These are phyloP conservation scores for Keithomyces neogunnii DNA, from an alignment of 2,329 filamentous ascomycete species.

Conservation along the genomic window DNA sequence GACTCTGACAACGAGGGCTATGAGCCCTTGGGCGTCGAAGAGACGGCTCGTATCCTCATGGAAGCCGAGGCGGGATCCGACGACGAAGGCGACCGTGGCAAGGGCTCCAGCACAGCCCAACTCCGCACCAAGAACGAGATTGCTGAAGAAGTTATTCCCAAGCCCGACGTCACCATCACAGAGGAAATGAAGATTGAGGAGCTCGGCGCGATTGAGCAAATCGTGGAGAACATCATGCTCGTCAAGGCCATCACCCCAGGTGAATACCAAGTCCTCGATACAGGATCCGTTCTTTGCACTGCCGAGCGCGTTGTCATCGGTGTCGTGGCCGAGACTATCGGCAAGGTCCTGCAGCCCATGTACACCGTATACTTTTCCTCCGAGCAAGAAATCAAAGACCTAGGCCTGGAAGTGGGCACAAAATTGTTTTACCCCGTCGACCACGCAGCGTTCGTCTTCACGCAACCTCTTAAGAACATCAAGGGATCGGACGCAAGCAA, in stretches of 20 bases:
- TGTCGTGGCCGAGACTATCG: slow-evolving; percentile 75
- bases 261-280: slow-evolving; percentile 77
- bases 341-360: slow-evolving; percentile 74
- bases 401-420: slow-evolving; percentile 59
- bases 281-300: slow-evolving; percentile 74
- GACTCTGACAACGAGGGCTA: slow-evolving; percentile 56
- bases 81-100: slow-evolving; percentile 54
- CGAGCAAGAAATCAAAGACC: slow-evolving; percentile 56
- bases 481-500: slow-evolving; percentile 95
- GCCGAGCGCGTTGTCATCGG: slow-evolving; percentile 70
- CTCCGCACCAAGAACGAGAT: slow-evolving; percentile 79
- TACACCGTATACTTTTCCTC: slow-evolving; percentile 75
- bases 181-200: slow-evolving; percentile 67
- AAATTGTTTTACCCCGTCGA: slow-evolving; percentile 71
- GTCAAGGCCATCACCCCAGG: slow-evolving; percentile 72
- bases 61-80: slow-evolving; percentile 71
- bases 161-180: slow-evolving; percentile 72
- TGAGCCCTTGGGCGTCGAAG: slow-evolving; percentile 68
- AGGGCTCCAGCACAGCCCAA: slow-evolving; percentile 31
- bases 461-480: slow-evolving; percentile 64
- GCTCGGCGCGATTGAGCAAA: slow-evolving; percentile 65
- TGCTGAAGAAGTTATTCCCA: slow-evolving; percentile 53
- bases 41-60: slow-evolving; percentile 81
- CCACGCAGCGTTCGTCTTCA: slow-evolving; percentile 80
- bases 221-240: slow-evolving; percentile 71